Percentiles rank a stretch among this genome's conserved stretches.
These are phyloP conservation scores for Calycina herbarum DNA, from an alignment of 2,329 filamentous ascomycete species.

Conservation along the genomic window DNA sequence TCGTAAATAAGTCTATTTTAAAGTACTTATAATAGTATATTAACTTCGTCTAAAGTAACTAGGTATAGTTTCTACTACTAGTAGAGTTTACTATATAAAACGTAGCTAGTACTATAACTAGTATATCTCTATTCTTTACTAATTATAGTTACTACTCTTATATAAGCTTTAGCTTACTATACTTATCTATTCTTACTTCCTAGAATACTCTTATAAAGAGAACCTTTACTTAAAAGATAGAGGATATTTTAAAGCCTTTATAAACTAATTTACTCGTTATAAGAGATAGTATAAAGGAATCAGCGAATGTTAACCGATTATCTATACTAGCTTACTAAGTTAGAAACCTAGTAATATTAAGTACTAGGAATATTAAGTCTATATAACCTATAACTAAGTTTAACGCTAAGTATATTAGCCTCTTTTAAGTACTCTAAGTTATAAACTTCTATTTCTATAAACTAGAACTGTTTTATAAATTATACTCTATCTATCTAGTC, in stretches of 20 bases:
- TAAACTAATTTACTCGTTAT: neutral
- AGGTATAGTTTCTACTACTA: conserved; percentile 17
- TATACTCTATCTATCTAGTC: neutral
- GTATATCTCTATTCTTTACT: conserved; percentile 18
- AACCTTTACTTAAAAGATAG: conserved; percentile 3
- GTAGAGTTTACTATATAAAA: conserved; percentile 23
- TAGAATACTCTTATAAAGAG: neutral
- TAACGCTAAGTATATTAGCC: neutral
- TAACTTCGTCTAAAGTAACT: conserved; percentile 24
- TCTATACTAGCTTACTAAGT: conserved; percentile 1
- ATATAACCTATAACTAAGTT: too few relatives aligned
- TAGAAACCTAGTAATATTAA: neutral
- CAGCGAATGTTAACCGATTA: neutral
- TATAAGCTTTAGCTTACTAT: conserved; percentile 2
- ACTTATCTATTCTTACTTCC: too few relatives aligned
- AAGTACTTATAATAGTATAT: conserved; percentile 18
- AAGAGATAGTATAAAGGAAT: conserved; percentile 1
- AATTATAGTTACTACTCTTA: conserved; percentile 15
- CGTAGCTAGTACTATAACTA: conserved; percentile 5
- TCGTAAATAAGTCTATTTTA: conserved; percentile 19
- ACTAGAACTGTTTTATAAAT: neutral
- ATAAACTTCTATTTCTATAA: neutral
- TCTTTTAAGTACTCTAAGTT: neutral
- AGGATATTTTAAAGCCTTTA: neutral
- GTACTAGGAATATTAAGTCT: too few relatives aligned